Evolutionary conservation across 805 yeast species (phyloP).

Genomic region (Saccharomyces jurei): DNA sequence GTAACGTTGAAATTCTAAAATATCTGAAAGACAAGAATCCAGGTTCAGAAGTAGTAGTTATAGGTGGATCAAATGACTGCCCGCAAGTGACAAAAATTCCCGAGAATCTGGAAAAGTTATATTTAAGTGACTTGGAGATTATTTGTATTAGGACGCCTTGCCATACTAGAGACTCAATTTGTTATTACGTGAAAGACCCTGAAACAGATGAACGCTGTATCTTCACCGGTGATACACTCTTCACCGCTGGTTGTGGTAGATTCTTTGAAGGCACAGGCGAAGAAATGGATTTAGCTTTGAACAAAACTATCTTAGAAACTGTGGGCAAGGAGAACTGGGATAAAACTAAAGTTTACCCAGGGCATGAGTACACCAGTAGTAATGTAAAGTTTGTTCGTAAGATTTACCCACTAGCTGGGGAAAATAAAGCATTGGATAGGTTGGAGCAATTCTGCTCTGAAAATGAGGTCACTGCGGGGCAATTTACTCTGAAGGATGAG

Average conservation of each 20-base stretch:
- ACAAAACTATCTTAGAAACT: slow-evolving; percentile 52
- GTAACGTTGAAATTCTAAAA: slow-evolving; percentile 43
- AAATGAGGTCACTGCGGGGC: slow-evolving; percentile 74
- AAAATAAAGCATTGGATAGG: slow-evolving; percentile 40
- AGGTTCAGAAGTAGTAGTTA: slow-evolving; percentile 44
- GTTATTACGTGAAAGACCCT: slow-evolving; percentile 65
- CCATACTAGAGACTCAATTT: slow-evolving; percentile 93
- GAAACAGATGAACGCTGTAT: slow-evolving; percentile 60
- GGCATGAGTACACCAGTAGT: slow-evolving; percentile 88
- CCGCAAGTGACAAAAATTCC: slow-evolving; percentile 65
- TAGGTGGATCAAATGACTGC: slow-evolving; percentile 56
- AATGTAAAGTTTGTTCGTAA: slow-evolving; percentile 73
- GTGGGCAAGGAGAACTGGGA: slow-evolving; percentile 32
- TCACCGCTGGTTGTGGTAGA: slow-evolving; percentile 92
- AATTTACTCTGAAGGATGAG: slow-evolving; percentile 79
- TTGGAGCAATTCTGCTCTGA: slow-evolving; percentile 44
- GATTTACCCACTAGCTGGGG: slow-evolving; percentile 36
- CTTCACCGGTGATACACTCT: slow-evolving; percentile 93
- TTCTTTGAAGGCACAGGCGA: slow-evolving; percentile 86
- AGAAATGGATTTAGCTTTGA: slow-evolving; percentile 72
- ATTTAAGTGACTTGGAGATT: slow-evolving; percentile 42
- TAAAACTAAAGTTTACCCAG: slow-evolving; percentile 71
- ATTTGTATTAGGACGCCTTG: slow-evolving; percentile 93
- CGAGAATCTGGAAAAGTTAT: slow-evolving; percentile 51
- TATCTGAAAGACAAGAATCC: slow-evolving; percentile 21